Base-by-base conservation (phyloP, 805 yeast genomes). In the Candida endomychidarum region DNA sequence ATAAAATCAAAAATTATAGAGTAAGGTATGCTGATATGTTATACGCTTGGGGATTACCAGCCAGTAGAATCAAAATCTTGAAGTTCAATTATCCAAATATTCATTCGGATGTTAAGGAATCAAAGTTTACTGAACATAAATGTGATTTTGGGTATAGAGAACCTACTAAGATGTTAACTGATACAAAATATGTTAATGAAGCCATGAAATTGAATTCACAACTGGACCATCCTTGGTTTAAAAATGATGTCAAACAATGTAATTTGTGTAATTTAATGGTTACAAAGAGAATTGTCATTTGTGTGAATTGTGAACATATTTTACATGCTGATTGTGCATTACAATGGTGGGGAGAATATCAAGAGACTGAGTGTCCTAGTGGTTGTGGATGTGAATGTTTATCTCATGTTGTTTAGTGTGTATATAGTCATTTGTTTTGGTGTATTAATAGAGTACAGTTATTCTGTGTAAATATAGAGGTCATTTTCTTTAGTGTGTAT, bases 321-420 rank as follows among this genome's bases (percentile, higher is more conserved):
- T 53, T 85, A 49, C 98, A 90, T 56, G 75, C 86, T 2, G 67
- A 68, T 16, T 90, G 98, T 65, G 93, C 95, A 0, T 61, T 72
- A 14, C 73, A 73, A 37, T 90, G 98, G 96, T 88, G 95, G 87
- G 60, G 61, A 6, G 50, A 57, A 1, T 64, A 53, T 18, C 56
- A 57, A 7, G 54, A 50, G 11, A 48, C 38, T 4, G 52, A 83
- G 51, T 87, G 96, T 60, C 81, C 95, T 0, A 75, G 85, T 33
- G 96, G 96, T 0, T 88, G 96, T 67, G 95, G 95, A 0, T 88
- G 96, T 52, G 47, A 54, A 4, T 87, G 96, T 61, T 56, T 78
- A 8, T 67, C 32, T 21, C 38, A 44, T 43, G 40, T 31, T 22
- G 8, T 41, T 34, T 37, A 34, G 16, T n/a, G n/a, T n/a, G n/a